Base-by-base conservation (phyloP, 306 rosid genomes). In the Abrus precatorius region DNA sequence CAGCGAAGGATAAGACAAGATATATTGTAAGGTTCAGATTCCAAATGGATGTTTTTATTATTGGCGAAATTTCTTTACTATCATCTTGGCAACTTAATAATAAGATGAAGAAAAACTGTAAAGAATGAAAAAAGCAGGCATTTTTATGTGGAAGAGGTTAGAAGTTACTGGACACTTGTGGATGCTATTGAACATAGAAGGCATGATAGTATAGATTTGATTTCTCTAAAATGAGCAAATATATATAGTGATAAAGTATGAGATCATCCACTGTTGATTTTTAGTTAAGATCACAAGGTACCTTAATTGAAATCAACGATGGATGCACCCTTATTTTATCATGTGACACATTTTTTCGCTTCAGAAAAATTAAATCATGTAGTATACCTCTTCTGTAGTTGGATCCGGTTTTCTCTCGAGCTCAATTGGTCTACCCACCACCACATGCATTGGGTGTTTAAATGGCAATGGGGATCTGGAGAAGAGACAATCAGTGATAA, bases 371-470 rank as follows among this genome's bases (percentile, higher is more conserved):
- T 2, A 2, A 36, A 36, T 36, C 40, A 0, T 2, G 40, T 36
- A 2, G 30, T 43, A 80, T 83, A 86, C 89, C 90, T 87, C 86
- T 53, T 84, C 99, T 43, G 69, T 20, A 1, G 96, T 90, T 50
- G 99, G 97, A 30, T 86, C 86, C 54, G 93, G 92, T 87, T 84
- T 95, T 85, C 84, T 89, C 71, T 88, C 86, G 12, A 93, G 49
- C 80, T 90, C 91, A 50, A 95, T 95, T 60, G 99, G 99, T 80
- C 83, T 91, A 34, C 99, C 99, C 54, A 95, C 98, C 50, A 90
- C 96, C 85, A 93, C 97, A 80, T 93, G 86, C 98, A 95, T 89
- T 55, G 91, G 96, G 60, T 69, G 86, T 74, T 88, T 88, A 83
- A 63, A 89, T n/a, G 99, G 99, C 55, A 95, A 40, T 10, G 99